These are phyloP conservation scores for Neoboletus magnificus DNA, from an alignment of 768 basidiomycete genomes.

Conservation along the genomic window DNA sequence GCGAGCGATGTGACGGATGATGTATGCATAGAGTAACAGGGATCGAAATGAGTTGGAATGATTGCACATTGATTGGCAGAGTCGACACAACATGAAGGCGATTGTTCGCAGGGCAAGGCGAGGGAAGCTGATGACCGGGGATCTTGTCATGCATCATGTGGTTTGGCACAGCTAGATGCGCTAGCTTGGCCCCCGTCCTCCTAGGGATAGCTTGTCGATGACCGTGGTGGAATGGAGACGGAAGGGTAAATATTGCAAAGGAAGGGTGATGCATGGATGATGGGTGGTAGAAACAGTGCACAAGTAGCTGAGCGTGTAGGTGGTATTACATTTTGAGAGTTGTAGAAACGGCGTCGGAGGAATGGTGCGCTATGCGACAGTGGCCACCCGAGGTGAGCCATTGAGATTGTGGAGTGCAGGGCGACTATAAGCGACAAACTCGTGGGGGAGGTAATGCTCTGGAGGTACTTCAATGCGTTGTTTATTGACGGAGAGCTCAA, in stretches of 20 bases:
- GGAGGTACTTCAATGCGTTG: constrained; percentile 62
- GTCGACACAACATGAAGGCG: constrained; percentile 14
- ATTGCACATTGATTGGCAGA: constrained; percentile 31
- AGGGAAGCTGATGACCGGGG: constrained; percentile 9
- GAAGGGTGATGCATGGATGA: constrained; percentile 60
- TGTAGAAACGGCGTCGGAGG: constrained; percentile 43
- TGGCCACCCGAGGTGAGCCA: constrained; percentile 49
- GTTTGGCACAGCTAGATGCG: constrained; percentile 20
- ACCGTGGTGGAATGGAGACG: constrained; percentile 42
- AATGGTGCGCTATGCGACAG: constrained; percentile 55
- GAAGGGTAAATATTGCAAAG: constrained; percentile 58
- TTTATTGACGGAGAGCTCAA: constrained; percentile 73
- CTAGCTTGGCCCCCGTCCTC: constrained; percentile 15
- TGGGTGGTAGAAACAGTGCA: constrained; percentile 63
- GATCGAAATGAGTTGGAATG: constrained; percentile 40
- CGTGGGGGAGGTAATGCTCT: constrained; percentile 77
- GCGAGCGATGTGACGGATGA: constrained; percentile 48
- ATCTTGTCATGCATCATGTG: constrained; percentile 13
- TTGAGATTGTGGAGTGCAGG: constrained; percentile 78
- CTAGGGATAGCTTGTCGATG: constrained; percentile 48
- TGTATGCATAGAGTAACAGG: constrained; percentile 57
- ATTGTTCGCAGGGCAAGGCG: constrained; percentile 12
- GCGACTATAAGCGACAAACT: constrained; percentile 76
- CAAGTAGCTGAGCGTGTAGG: constrained; percentile 58
- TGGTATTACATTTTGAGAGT: constrained; percentile 77